Percentiles rank a stretch among this genome's conserved stretches.
Evolutionary conservation across 371 early-diverging fungal species (phyloP).

Genomic region (Mucor piriformis): DNA sequence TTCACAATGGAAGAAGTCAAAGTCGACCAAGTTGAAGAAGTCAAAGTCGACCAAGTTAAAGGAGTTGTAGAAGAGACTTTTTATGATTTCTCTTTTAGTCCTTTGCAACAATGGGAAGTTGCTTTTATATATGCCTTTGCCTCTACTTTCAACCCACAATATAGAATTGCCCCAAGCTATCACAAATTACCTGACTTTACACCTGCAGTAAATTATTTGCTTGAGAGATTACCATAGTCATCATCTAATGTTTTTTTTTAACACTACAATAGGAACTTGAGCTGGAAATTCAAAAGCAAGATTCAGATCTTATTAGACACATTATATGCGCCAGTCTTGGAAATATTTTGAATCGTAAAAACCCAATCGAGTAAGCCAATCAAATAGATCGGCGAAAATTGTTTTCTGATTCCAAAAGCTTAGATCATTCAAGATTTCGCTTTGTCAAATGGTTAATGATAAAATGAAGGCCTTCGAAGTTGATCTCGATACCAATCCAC

Average conservation of each 20-base stretch:
- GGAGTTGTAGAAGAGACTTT: background rate
- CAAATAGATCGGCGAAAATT: background rate
- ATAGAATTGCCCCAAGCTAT: constrained; percentile 16
- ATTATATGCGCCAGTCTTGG: constrained; percentile 39
- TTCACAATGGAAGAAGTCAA: background rate
- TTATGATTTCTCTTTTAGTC: constrained; percentile 4
- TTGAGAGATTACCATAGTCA: too few species aligned
- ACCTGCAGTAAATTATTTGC: constrained; percentile 33
- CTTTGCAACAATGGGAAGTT: constrained; percentile 38
- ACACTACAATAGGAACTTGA: constrained; percentile 30
- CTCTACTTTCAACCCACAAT: constrained; percentile 25
- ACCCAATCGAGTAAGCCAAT: constrained; percentile 36
- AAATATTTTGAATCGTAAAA: constrained; percentile 46
- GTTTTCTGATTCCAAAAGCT: background rate
- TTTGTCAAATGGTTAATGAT: constrained; percentile 32
- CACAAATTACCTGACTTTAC: constrained; percentile 30
- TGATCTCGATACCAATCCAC: constrained; percentile 37
- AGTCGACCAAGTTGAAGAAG: too few species aligned
- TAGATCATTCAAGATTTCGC: constrained; percentile 25
- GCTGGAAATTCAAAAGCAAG: constrained; percentile 23
- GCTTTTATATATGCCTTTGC: constrained; percentile 47
- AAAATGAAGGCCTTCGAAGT: constrained; percentile 40
- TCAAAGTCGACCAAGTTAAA: background rate
- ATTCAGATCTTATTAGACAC: constrained; percentile 27
- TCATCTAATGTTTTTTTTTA: too few species aligned